Evolutionary conservation across 116 monocot species (phyloP).

Genomic region (Phalaenopsis hybrid): DNA sequence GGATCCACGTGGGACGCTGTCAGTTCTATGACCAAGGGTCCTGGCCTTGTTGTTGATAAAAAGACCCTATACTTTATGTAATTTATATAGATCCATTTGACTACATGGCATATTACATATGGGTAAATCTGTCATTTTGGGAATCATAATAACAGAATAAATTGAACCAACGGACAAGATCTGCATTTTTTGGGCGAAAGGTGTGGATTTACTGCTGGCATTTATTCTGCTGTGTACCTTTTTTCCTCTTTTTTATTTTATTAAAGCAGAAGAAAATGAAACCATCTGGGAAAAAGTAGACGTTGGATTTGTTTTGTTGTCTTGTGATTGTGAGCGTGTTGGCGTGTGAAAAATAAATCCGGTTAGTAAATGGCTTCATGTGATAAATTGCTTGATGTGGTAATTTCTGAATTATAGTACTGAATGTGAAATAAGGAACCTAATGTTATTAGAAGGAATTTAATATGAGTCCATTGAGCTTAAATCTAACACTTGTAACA

Average conservation of each 20-base stretch:
- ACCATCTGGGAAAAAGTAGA: neutral
- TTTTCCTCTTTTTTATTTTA: neutral
- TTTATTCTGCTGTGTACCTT: neutral
- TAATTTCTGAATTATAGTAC: neutral
- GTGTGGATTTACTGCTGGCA: too few species aligned
- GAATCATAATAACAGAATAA: neutral
- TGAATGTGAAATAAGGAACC: neutral
- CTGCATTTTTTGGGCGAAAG: neutral
- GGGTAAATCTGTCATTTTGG: neutral
- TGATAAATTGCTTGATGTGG: neutral
- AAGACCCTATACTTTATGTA: neutral
- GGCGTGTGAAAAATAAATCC: too few species aligned
- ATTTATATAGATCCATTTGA: neutral
- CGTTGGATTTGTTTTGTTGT: slow-evolving; percentile 4
- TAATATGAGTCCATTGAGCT: too few species aligned
- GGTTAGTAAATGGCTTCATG: too few species aligned
- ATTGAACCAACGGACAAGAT: slow-evolving; percentile 1
- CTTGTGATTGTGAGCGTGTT: neutral
- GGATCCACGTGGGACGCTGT: neutral
- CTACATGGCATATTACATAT: too few species aligned
- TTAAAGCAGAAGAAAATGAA: neutral
- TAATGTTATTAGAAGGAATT: too few species aligned
- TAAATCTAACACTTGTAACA: too few species aligned
- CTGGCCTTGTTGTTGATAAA: too few species aligned
- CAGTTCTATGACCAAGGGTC: neutral